A percentile compares a stretch with the other conserved stretches of the same genome.
Conservation (phyloP, 805 yeast species). For the Candida germanica region DNA sequence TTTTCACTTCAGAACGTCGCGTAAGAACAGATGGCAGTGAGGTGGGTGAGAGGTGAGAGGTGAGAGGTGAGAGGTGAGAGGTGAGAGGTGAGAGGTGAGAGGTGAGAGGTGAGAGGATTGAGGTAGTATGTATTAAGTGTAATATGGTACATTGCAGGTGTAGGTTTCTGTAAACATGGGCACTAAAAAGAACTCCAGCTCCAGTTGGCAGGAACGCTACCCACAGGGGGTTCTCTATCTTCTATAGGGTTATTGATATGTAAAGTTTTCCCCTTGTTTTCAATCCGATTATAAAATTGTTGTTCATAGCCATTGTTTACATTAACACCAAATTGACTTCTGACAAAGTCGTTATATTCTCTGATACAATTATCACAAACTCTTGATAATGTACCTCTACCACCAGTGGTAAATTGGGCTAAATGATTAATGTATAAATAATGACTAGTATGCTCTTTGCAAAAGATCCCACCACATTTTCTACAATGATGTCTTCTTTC, state of each 20-base stretch:
- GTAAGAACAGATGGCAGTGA: neutral
- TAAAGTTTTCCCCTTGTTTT: neutral
- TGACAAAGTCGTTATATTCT: conserved; percentile 54
- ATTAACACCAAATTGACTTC: conserved; percentile 35
- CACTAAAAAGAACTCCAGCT: conserved; percentile 44
- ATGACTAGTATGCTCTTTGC: conserved; percentile 64
- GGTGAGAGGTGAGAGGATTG: too few species aligned
- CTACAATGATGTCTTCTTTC: conserved; percentile 84
- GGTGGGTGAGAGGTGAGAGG: neutral
- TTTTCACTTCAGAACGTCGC: neutral
- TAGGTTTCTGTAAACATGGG: too few species aligned
- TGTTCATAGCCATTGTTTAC: neutral
- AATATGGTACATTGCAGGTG: too few species aligned
- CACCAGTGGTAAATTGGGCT: conserved; percentile 66
- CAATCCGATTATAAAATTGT: too few species aligned
- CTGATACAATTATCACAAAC: conserved; percentile 67
- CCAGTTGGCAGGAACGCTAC: conserved; percentile 73
- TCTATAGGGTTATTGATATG: conserved; percentile 14
- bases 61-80: too few species aligned
- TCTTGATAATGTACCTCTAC: conserved; percentile 62
- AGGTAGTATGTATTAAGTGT: too few species aligned
- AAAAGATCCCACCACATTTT: conserved; percentile 78
- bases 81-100: too few species aligned
- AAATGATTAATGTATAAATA: conserved; percentile 51
- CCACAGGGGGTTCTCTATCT: conserved; percentile 39